Evolutionary conservation across 257 asterid species (phyloP), one percentile per base, ranked within the genome.

Genomic region (Gentiana macrophylla): DNA sequence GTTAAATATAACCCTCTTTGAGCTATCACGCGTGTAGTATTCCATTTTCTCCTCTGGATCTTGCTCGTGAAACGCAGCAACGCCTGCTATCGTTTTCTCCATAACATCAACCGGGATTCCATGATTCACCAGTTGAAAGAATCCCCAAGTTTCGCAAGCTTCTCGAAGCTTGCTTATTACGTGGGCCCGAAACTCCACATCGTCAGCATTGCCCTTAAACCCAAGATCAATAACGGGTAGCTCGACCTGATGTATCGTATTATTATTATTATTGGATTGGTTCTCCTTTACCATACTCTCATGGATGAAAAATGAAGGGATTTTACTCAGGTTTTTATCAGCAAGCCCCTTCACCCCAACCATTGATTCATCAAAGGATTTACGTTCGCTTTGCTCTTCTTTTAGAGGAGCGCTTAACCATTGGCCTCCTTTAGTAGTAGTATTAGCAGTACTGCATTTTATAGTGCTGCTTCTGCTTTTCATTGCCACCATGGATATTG

Each of bases 1-100:
- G 49, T 50, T 32, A 55, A 47, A 79, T 54, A 49, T 51, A 10
- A 84, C 76, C 8, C 8, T 67, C 13, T 55, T 65, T 7, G 52
- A 60, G 0, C 1, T 0, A 65, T 79, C 91, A 2, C 94, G 68
- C 0, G 86, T 32, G 35, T 80, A 76, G 15, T 60, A 84, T 50
- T 44, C 60, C 64, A 11, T 74, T 63, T 80, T 80, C 68, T 64
- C 80, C 55, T 72, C 75, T 1, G 45, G 10, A 2, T 72, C 81
- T 12, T 35, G 69, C n/a, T 72, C 81, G 8, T 72, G 60, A 37
- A 76, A 76, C 12, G n/a, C 12, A 7, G 59, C 35, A 12, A 66
- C 62, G 5, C 53, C 69, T 7, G 66, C 67, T 4, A 69, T 4
- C 63, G 66, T 65, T 13, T 56, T 35, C 5, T 60, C 61, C 44